phyloP scores from a whole-genome alignment of 2,329 filamentous ascomycete species.

The Cordyceps pruinosa region DNA sequence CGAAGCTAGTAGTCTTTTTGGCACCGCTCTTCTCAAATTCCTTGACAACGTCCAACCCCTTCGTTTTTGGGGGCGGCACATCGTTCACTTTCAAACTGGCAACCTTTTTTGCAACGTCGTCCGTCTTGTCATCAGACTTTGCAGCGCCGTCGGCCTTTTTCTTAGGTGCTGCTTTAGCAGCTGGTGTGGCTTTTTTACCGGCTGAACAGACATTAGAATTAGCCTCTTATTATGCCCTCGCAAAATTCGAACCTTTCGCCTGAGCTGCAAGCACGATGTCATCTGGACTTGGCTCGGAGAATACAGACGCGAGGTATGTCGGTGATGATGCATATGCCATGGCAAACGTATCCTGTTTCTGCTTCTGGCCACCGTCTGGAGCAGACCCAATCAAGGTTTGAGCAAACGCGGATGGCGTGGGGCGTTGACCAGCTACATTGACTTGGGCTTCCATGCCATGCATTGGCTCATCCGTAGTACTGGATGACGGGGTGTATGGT shows the following conservation, averaged over 20 bases:
- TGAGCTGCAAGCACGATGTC: constrained; percentile 83
- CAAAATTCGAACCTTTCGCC: constrained; percentile 71
- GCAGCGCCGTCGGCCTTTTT: constrained; percentile 30
- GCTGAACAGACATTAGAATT: constrained; percentile 49
- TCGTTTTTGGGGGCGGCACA: constrained; percentile 55
- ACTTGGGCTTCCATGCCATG: neutral
- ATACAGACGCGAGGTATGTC: constrained; percentile 52
- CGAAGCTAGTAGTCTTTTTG: constrained; percentile 83
- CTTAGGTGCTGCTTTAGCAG: constrained; percentile 32
- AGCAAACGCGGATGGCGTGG: constrained; percentile 50
- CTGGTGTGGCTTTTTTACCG: constrained; percentile 41
- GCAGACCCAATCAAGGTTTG: constrained; percentile 43
- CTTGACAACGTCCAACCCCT: constrained; percentile 76
- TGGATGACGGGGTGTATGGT: neutral
- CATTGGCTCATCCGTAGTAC: neutral
- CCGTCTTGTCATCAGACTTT: constrained; percentile 16
- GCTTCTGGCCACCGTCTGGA: constrained; percentile 22
- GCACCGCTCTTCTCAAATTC: constrained; percentile 69
- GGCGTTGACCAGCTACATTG: neutral
- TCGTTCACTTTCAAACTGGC: constrained; percentile 40
- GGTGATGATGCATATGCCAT: constrained; percentile 46
- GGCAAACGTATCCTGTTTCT: constrained; percentile 28
- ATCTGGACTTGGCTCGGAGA: constrained; percentile 84
- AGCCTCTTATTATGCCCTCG: constrained; percentile 42
- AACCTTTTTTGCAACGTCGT: constrained; percentile 24